These are phyloP conservation scores for Prunus mira DNA, from an alignment of 306 rosid genomes.

Conservation along the genomic window DNA sequence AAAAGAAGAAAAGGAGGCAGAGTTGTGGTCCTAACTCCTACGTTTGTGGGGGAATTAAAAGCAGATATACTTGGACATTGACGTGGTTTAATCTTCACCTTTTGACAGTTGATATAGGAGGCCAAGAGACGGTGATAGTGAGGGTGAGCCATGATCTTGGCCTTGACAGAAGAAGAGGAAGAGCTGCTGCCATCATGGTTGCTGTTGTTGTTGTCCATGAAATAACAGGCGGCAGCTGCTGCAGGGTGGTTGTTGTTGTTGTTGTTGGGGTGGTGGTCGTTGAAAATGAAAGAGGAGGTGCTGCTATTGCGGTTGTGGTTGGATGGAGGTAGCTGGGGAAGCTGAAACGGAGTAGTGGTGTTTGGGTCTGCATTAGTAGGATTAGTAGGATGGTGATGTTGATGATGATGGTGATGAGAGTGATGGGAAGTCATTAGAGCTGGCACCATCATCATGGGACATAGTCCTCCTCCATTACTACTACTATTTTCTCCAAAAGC, in stretches of 20 bases:
- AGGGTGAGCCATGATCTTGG: constrained; percentile 97
- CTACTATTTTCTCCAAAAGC: constrained; percentile 57
- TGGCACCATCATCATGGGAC: constrained; percentile 66
- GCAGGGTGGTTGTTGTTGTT: background rate
- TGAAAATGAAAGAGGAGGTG: constrained; percentile 32
- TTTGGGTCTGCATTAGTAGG: constrained; percentile 30
- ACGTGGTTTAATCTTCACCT: constrained; percentile 44
- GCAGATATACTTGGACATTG: too few relatives aligned
- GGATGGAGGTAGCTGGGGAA: background rate
- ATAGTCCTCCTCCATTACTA: constrained; percentile 20
- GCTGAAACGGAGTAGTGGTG: constrained; percentile 33
- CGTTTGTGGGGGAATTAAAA: background rate
- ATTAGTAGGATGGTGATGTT: constrained; percentile 23
- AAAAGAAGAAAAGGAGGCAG: background rate
- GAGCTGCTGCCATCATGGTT: constrained; percentile 30
- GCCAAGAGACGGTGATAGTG: constrained; percentile 90
- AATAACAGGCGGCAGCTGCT: constrained; percentile 39
- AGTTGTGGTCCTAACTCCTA: background rate
- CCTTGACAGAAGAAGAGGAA: constrained; percentile 52
- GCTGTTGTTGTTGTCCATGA: constrained; percentile 54
- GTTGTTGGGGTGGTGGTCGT: constrained; percentile 21
- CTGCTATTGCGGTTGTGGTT: constrained; percentile 19
- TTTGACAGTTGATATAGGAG: constrained; percentile 88
- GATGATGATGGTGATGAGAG: constrained; percentile 5
- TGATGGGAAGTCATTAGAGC: constrained; percentile 55